Base-by-base conservation (phyloP, 2,329 filamentous ascomycete species). In the Emmonsiellopsis sp. region DNA sequence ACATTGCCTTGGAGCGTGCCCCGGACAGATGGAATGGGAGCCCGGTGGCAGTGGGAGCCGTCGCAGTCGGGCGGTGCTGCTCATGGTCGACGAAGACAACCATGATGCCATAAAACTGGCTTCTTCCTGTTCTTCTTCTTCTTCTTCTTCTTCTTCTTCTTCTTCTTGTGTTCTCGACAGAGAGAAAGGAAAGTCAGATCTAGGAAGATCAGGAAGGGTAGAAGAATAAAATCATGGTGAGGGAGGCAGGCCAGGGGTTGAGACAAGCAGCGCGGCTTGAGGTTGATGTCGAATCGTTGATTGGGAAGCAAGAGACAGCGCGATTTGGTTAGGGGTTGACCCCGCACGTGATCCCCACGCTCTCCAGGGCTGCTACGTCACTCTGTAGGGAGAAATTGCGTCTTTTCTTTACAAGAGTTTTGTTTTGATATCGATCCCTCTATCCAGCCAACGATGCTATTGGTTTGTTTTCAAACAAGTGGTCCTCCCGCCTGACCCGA, bases 81-180 rank as follows among this genome's bases (percentile, higher is more conserved):
- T 73, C 72, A 55, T 72, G 65, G 61, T 76, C 71, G 61, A 75
- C 67, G 62, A 74, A 75, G 44, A 76, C 71, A 59, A 75, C 74
- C 74, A 77, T 76, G 46, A 56, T 72, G 63, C 61, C 60, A 63
- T 63, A 52, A 9, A 27, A 27, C 21, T 27, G 21, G 21, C 21
- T 27, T 27, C 21, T 27, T 27, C 21, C 21, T 27, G 21, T 27
- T 27, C 21, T 27, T 27, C 21, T 27, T 27, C 21, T 27, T 27
- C 21, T 27, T 27, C 21, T 27, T 27, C 21, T 27, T 27, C 21
- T 27, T 27, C 21, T 27, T 27, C 21, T 27, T 27, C 21, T 27
- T 27, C 21, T 27, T 27, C 21, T 27, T 27, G 32, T 27, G 3
- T 36, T 27, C 5, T 31, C 17, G n/a, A 6, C 46, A 11, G 4